These are phyloP conservation scores for Aspergillus puulaauensis DNA, from an alignment of 2,329 filamentous ascomycete genomes.

Conservation along the genomic window DNA sequence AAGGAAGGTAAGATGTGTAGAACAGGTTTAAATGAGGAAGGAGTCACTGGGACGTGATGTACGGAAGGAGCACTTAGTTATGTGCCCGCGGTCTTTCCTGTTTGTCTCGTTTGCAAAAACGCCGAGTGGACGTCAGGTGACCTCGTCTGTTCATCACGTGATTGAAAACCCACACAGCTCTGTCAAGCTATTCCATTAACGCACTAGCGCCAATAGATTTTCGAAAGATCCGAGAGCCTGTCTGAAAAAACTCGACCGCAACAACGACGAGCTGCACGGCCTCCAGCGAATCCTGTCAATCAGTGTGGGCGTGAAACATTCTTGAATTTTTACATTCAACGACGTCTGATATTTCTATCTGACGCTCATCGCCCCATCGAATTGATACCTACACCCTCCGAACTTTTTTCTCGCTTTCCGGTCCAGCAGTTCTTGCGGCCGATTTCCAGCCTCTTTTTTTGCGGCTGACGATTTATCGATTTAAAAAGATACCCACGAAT, in stretches of 20 bases:
- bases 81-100: no score
- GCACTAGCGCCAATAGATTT: conserved; percentile 38
- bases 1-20: background rate
- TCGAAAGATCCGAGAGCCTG: conserved; percentile 40
- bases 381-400: conserved; percentile 6
- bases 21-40: no score
- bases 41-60: no score
- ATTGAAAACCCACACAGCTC: conserved; percentile 20
- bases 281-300: conserved; percentile 32
- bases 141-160: conserved; percentile 26
- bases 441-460: conserved; percentile 7
- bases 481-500: background rate
- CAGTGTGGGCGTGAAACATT: conserved; percentile 25
- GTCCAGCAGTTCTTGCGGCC: conserved; percentile 3
- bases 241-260: conserved; percentile 39
- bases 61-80: no score
- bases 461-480: conserved; percentile 12
- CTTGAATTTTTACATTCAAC: conserved; percentile 6
- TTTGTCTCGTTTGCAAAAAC: no score
- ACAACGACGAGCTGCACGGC: conserved; percentile 38
- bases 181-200: conserved; percentile 20
- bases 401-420: conserved; percentile 12
- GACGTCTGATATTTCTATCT: background rate
- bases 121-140: background rate
- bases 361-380: conserved; percentile 8